Conservation (phyloP, 805 yeast genomes). For the Candida pseudofarinosa region DNA sequence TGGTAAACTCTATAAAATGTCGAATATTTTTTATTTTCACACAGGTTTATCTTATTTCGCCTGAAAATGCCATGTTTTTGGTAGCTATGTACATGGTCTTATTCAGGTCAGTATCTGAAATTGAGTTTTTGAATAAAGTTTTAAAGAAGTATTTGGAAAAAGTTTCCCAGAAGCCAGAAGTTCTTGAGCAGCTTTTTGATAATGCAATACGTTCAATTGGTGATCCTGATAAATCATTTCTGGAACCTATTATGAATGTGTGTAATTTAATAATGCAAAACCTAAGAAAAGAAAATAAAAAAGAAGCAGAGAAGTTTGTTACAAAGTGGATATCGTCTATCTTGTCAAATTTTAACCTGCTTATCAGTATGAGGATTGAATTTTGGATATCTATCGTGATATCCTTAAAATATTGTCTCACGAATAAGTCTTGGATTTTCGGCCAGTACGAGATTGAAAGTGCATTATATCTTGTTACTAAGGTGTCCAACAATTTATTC, state of each 20-base stretch:
- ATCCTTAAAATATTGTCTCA: slow-evolving; percentile 37
- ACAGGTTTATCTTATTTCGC: background rate
- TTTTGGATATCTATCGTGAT: slow-evolving; percentile 9
- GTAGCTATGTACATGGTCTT: background rate
- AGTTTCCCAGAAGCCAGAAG: background rate
- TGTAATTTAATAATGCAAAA: background rate
- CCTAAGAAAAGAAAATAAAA: background rate
- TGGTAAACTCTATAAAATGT: background rate
- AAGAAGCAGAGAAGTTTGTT: background rate
- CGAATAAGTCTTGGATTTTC: slow-evolving; percentile 53
- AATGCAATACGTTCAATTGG: background rate
- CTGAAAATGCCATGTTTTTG: background rate
- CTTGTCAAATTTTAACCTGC: background rate
- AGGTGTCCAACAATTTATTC: slow-evolving; percentile 12
- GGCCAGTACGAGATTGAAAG: slow-evolving; percentile 65
- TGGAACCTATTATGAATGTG: background rate
- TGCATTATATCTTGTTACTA: slow-evolving; percentile 38
- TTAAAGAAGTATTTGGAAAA: slow-evolving; percentile 2
- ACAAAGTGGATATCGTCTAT: background rate
- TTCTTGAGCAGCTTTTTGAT: background rate
- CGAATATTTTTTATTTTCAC: background rate
- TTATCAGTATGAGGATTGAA: background rate
- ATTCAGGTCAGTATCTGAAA: slow-evolving; percentile 15
- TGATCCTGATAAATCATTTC: background rate
- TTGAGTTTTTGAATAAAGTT: slow-evolving; percentile 13